Conservation (phyloP, 495 filamentous ascomycete species). For the Penicillium longicatenatum region DNA sequence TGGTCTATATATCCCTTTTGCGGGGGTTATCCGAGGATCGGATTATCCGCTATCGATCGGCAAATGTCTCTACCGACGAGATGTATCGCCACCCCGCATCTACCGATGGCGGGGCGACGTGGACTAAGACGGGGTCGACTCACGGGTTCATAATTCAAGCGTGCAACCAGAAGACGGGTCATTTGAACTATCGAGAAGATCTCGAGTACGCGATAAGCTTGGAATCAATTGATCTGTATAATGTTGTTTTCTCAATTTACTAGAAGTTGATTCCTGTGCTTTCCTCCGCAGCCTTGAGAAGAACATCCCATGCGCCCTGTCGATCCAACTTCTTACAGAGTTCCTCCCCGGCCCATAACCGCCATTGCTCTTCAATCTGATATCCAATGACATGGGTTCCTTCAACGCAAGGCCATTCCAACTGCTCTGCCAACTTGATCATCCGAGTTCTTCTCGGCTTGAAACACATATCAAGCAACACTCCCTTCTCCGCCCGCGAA, state of each 20-base stretch:
- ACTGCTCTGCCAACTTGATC: slow-evolving; percentile 47
- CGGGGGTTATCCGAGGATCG: neutral
- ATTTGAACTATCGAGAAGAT: too few species aligned
- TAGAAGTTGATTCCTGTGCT: slow-evolving; percentile 34
- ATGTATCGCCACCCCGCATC: neutral
- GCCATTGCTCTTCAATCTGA: slow-evolving; percentile 67
- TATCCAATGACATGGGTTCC: slow-evolving; percentile 68
- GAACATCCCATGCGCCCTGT: slow-evolving; percentile 47
- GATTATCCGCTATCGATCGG: neutral
- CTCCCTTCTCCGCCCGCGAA: slow-evolving; percentile 47
- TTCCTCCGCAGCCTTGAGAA: slow-evolving; percentile 38
- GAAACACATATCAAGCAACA: slow-evolving; percentile 73
- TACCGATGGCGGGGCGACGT: neutral
- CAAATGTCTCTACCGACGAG: neutral
- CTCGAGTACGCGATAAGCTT: too few species aligned
- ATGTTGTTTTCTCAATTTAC: neutral
- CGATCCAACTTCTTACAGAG: slow-evolving; percentile 48
- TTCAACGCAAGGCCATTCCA: slow-evolving; percentile 62
- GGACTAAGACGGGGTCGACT: too few species aligned
- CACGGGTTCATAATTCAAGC: too few species aligned
- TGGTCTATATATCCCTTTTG: neutral
- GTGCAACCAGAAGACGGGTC: too few species aligned
- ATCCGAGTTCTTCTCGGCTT: slow-evolving; percentile 65
- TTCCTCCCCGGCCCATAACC: slow-evolving; percentile 56
- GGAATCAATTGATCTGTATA: too few species aligned